Conservation (phyloP, 805 yeast genomes). For the Sugiyamaella boreocaroliniensis region DNA sequence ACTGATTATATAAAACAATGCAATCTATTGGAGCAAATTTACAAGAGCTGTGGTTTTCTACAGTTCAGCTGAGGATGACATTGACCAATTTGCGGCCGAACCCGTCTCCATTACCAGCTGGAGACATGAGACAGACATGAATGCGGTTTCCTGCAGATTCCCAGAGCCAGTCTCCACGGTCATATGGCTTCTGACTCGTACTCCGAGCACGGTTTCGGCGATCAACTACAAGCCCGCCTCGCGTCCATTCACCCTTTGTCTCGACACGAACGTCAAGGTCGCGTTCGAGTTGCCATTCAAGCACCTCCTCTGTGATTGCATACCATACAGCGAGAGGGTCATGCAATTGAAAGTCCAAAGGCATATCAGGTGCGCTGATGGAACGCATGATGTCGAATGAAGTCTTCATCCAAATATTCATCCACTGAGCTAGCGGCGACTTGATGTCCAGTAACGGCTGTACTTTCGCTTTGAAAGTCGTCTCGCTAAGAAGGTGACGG, state of each 20-base stretch:
- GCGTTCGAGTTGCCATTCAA: slow-evolving; percentile 18
- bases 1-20: no score
- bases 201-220: slow-evolving; percentile 26
- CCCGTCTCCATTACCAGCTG: slow-evolving; percentile 12
- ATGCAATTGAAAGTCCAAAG: slow-evolving; percentile 25
- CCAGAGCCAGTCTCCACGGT: slow-evolving; percentile 19
- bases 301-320: slow-evolving; percentile 20
- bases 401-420: slow-evolving; percentile 28
- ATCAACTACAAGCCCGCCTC: slow-evolving; percentile 34
- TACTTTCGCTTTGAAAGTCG: slow-evolving; percentile 9
- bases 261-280: slow-evolving; percentile 34
- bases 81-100: slow-evolving; percentile 20
- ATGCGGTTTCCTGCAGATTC: slow-evolving; percentile 22
- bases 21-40: no score
- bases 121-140: slow-evolving; percentile 20
- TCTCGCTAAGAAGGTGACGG: slow-evolving; percentile 25
- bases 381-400: slow-evolving; percentile 22
- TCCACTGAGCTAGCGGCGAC: slow-evolving; percentile 33
- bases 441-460: slow-evolving; percentile 8
- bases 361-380: background rate
- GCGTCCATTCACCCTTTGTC: slow-evolving; percentile 33
- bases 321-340: slow-evolving; percentile 37
- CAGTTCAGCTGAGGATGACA: slow-evolving; percentile 11
- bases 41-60: background rate
- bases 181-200: slow-evolving; percentile 5